phyloP scores from a whole-genome alignment of 805 yeast species.

The Teunomyces stri region DNA sequence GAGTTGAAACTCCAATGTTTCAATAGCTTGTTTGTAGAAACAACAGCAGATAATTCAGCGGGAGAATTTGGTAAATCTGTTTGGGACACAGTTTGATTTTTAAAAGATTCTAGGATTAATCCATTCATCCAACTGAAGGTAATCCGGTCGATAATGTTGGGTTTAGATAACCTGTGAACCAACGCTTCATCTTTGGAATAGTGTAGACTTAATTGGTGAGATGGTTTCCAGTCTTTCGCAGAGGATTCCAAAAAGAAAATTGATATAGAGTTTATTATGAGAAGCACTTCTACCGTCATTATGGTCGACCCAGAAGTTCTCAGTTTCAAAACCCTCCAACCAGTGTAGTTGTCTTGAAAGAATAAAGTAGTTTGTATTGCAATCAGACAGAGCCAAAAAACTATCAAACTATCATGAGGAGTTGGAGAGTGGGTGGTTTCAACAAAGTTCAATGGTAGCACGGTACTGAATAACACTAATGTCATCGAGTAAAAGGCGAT shows the following conservation, averaged over 20 bases:
- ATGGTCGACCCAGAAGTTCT: slow-evolving; percentile 1
- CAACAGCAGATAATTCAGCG: slow-evolving; percentile 20
- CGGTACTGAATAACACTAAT: slow-evolving; percentile 8
- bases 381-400: slow-evolving; percentile 29
- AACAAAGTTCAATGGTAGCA: slow-evolving; percentile 26
- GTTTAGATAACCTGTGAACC: slow-evolving; percentile 12
- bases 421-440: slow-evolving; percentile 22
- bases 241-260: slow-evolving; percentile 40
- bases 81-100: slow-evolving; percentile 35
- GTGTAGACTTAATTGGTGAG: slow-evolving; percentile 32
- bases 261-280: slow-evolving; percentile 25
- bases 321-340: slow-evolving; percentile 19
- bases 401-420: slow-evolving; percentile 20
- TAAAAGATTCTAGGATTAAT: slow-evolving; percentile 38
- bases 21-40: slow-evolving; percentile 14
- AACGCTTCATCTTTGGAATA: slow-evolving; percentile 15
- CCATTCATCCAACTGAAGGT: slow-evolving; percentile 51
- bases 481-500: slow-evolving; percentile 13
- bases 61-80: slow-evolving; percentile 31
- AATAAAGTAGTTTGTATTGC: slow-evolving; percentile 17
- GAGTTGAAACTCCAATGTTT: slow-evolving; percentile 15
- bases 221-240: slow-evolving; percentile 36
- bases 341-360: slow-evolving; percentile 26
- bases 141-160: slow-evolving; percentile 36
- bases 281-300: slow-evolving; percentile 20